A percentile compares a stretch with the other conserved stretches of the same genome.
Evolutionary conservation across 169 alveolate species (phyloP).

Genomic region (Plasmodium knowlesi): DNA sequence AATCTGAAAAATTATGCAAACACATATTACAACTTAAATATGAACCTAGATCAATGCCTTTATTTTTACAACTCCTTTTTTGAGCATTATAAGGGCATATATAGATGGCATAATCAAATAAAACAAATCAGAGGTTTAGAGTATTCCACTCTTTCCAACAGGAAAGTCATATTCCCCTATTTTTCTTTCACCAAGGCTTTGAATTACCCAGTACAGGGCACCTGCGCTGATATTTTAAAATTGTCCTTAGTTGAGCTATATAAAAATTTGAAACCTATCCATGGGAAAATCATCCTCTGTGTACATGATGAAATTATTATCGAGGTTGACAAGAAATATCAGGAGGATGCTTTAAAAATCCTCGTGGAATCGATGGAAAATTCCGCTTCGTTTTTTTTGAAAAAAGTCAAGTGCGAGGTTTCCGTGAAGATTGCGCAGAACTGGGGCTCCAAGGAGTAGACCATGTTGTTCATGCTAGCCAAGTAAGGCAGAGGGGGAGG

Average conservation of each 20-base stretch:
- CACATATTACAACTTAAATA: constrained; percentile 82
- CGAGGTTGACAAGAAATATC: constrained; percentile 84
- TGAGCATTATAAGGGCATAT: constrained; percentile 85
- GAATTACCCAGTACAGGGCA: constrained; percentile 91
- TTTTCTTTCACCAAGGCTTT: constrained; percentile 88
- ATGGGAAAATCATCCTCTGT: constrained; percentile 86
- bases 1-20: constrained; percentile 88
- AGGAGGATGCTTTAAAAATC: constrained; percentile 82
- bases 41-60: constrained; percentile 83
- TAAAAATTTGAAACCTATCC: constrained; percentile 75
- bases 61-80: constrained; percentile 85
- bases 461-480: too few relatives aligned
- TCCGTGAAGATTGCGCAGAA: constrained; percentile 86
- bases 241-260: constrained; percentile 86
- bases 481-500: neutral
- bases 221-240: constrained; percentile 91
- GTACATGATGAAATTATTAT: constrained; percentile 89
- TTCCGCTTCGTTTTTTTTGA: constrained; percentile 85
- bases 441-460: constrained; percentile 88
- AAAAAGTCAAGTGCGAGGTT: constrained; percentile 88
- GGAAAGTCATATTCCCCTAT: constrained; percentile 86
- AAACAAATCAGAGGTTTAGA: constrained; percentile 77
- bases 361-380: constrained; percentile 86
- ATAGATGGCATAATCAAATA: constrained; percentile 87
- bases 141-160: constrained; percentile 81